Conservation (phyloP, 2,329 filamentous ascomycete genomes). For the Setomelanomma holmii region DNA sequence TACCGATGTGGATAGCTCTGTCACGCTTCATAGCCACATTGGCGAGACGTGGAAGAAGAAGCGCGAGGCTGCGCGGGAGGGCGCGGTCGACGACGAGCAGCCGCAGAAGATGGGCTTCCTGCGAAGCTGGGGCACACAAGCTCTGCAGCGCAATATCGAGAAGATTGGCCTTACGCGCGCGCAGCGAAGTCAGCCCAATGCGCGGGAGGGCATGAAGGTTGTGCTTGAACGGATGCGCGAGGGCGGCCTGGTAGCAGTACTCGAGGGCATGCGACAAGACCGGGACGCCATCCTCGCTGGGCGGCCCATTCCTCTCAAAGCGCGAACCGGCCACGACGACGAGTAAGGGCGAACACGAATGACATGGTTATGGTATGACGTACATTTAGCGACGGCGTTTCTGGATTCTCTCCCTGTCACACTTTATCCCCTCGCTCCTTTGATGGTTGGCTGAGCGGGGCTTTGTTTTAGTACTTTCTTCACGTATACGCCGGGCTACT, state of each 20-base stretch:
- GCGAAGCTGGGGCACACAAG: conserved; percentile 69
- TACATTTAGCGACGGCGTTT: conserved; percentile 43
- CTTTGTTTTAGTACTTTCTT: conserved; percentile 27
- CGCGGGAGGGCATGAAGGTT: conserved; percentile 81
- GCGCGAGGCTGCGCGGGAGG: conserved; percentile 51
- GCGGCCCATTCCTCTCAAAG: conserved; percentile 22
- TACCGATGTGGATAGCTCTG: conserved; percentile 76
- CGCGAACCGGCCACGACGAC: conserved; percentile 22
- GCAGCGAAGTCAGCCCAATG: conserved; percentile 78
- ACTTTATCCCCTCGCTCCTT: conserved; percentile 13
- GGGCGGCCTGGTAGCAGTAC: conserved; percentile 71
- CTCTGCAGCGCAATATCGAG: conserved; percentile 82
- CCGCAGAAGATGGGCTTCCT: conserved; percentile 63
- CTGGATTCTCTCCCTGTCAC: conserved; percentile 25
- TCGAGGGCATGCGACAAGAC: conserved; percentile 73
- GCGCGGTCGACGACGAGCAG: conserved; percentile 53
- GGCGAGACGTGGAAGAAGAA: conserved; percentile 69
- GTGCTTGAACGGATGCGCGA: conserved; percentile 75
- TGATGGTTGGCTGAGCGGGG: conserved; percentile 9
- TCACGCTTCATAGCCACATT: conserved; percentile 74
- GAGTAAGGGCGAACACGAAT: conserved; percentile 21
- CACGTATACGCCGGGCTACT: not conserved
- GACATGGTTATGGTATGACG: conserved; percentile 18
- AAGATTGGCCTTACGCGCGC: conserved; percentile 79
- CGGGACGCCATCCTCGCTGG: conserved; percentile 52